Base-by-base conservation (phyloP, 192 early-diverging fungal genomes). In the Coemansia sp. region DNA sequence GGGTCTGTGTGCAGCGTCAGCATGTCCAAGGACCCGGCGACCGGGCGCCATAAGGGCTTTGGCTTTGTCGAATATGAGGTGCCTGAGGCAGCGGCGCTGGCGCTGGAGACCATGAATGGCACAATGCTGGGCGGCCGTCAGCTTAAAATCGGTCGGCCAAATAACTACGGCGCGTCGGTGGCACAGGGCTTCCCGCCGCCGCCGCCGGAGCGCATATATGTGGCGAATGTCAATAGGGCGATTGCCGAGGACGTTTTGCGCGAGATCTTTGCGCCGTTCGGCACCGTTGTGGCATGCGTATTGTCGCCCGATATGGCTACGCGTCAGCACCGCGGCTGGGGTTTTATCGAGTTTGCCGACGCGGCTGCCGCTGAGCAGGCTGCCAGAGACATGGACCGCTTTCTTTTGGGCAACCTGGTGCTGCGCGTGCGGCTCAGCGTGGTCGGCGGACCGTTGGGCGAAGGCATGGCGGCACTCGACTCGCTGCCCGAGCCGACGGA, bases 41-140 rank as follows among this genome's bases (percentile, higher is more conserved):
- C 86, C 12, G 91, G 89, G 22, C 90, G 88, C 63, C 95, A 96
- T 85, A 93, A 94, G 71, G 85, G 85, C 7, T 97, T 91, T 73
- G 94, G 93, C 71, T 97, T 97, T 76, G 87, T 97, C 12, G 93
- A 95, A 77, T 97, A 88, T 67, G 91, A 95, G 48, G 87, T 91
- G 32, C 93, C 93, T 0, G 95, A 97, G 75, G 91, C 94, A 8
- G 92, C 92, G 0, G 79, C 88, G 48, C 64, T 97, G 75, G 95
- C 94, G 3, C 78, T 95, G 39, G 89, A 94, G 33, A 71, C 71
- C 20, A 90, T 95, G 89, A 89, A 95, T 66, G 91, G 93, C n/a
- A 81, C 87, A 15, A 89, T 93, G 56, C 83, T 97, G 43, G 93
- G 91, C 41, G 94, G 93, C 36, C 82, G 93, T 74, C 65, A 84